Conservation (phyloP, 352 stramenopile species). For the Phytophthora cryptogea region DNA sequence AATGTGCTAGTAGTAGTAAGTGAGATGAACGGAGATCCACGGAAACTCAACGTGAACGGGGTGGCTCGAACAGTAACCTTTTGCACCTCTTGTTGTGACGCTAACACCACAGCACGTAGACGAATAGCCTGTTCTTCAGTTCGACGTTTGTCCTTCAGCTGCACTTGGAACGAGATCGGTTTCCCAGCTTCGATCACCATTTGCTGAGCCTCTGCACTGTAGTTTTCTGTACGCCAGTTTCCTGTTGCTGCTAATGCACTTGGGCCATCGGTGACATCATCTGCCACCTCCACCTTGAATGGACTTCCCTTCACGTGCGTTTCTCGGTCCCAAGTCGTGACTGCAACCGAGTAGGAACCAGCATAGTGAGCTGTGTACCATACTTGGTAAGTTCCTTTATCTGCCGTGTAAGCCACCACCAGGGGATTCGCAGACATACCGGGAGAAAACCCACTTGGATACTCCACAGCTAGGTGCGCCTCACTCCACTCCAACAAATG, state of each 20-base stretch:
- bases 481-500: conserved; percentile 80
- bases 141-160: conserved; percentile 88
- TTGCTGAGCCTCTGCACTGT: conserved; percentile 42
- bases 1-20: conserved; percentile 50
- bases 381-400: conserved; percentile 89
- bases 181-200: conserved; percentile 64
- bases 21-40: conserved; percentile 43
- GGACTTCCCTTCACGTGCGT: conserved; percentile 89
- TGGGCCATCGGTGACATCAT: conserved; percentile 70
- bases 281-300: conserved; percentile 81
- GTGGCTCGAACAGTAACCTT: conserved; percentile 44
- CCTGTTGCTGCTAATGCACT: conserved; percentile 77
- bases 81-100: conserved; percentile 58
- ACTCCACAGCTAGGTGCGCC: conserved; percentile 75
- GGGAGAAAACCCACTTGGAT: conserved; percentile 41
- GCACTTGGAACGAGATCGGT: conserved; percentile 82
- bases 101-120: conserved; percentile 56
- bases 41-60: conserved; percentile 63
- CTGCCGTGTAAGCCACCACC: conserved; percentile 53
- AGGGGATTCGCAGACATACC: conserved; percentile 59
- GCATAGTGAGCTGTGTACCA: conserved; percentile 91
- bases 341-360: conserved; percentile 88
- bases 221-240: conserved; percentile 73
- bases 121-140: conserved; percentile 72
- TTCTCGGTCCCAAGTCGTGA: conserved; percentile 73